Conservation (phyloP, 1,284 basidiomycete genomes). For the Pseudozyma hubeiensis region DNA sequence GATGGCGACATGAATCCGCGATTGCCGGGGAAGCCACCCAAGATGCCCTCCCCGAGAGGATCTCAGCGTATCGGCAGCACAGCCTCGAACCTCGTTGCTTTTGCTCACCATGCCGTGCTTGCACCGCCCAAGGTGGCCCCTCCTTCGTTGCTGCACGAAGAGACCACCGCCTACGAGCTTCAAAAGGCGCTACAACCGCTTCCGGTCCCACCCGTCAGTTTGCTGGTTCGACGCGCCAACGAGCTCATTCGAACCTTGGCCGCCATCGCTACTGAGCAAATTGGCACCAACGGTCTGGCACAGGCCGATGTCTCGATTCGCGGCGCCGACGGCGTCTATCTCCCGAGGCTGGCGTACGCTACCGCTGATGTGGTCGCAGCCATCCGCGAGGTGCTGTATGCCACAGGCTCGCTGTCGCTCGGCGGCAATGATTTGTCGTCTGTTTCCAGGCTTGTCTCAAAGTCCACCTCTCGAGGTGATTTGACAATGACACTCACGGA, state of each 20-base stretch:
- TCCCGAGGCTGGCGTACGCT: constrained; percentile 38
- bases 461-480: not conserved
- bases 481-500: not conserved
- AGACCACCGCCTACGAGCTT: constrained; percentile 41
- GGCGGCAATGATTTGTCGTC: constrained; percentile 39
- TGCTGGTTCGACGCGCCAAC: constrained; percentile 41
- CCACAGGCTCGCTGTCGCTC: constrained; percentile 49
- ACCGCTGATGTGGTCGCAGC: constrained; percentile 42
- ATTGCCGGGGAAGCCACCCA: constrained; percentile 47
- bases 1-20: constrained; percentile 38
- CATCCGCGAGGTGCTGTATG: constrained; percentile 51
- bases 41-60: constrained; percentile 1
- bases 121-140: constrained; percentile 27
- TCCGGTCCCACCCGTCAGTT: constrained; percentile 20
- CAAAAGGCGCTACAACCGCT: constrained; percentile 39
- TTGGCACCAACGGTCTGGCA: constrained; percentile 45
- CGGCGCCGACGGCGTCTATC: constrained; percentile 24
- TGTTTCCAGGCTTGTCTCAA: constrained; percentile 40
- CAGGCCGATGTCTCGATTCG: constrained; percentile 29
- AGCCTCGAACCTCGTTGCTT: constrained; percentile 17
- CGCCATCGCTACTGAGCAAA: constrained; percentile 49
- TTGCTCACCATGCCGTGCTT: constrained; percentile 40
- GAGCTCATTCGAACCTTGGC: constrained; percentile 49
- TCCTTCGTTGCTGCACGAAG: constrained; percentile 35
- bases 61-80: constrained; percentile 6